Base-by-base conservation (phyloP, 2,329 filamentous ascomycete genomes). In the Cytospora paraplurivora region DNA sequence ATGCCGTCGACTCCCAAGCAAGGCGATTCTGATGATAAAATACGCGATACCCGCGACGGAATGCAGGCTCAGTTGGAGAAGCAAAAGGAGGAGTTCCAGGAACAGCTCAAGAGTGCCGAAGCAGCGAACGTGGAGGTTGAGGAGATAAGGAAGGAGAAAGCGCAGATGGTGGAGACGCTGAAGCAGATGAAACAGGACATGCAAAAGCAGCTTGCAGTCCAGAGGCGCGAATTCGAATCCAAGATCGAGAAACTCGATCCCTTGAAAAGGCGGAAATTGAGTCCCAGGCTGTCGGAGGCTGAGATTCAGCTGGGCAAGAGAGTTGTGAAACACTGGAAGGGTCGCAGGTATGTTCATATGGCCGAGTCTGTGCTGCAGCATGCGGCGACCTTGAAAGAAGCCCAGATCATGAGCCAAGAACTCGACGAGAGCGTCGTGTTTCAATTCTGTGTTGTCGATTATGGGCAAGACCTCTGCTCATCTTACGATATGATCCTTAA, bases 401-500 rank as follows among this genome's bases (percentile, higher is more conserved):
- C 95, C 1, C 95, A 99, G 73, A 89, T 99, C 66, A 95, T 99
- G 92, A 96, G 93, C 78, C 94, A 97, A 70, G 92, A 96, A 71
- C 90, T 99, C 79, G 91, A 95, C 69, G 95, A 97, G 74, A 88
- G 88, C 68, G 91, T 97, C 10, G 89, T 94, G 21, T 98, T 99
- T 74, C 95, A 99, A 75, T 99, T 98, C 73, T 90, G 92, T 13
- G 88, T 97, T 62, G 87, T 98, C 37, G 94, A 97, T 71, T 81
- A 90, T 67, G 95, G 95, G 1, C 93, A 99, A 71, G 88, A 88
- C 27, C 84, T 96, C 68, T 93, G 90, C 69, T 99, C 95, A 3
- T 96, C 93, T 0, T 99, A 99, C 76, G 95, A 99, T 75, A 89
- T 99, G 77, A 93, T 98, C 4, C 82, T 99, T 50, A 97, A 96